Evolutionary conservation across 2,329 filamentous ascomycete species (phyloP).

Genomic region (Diaporthe sp.): DNA sequence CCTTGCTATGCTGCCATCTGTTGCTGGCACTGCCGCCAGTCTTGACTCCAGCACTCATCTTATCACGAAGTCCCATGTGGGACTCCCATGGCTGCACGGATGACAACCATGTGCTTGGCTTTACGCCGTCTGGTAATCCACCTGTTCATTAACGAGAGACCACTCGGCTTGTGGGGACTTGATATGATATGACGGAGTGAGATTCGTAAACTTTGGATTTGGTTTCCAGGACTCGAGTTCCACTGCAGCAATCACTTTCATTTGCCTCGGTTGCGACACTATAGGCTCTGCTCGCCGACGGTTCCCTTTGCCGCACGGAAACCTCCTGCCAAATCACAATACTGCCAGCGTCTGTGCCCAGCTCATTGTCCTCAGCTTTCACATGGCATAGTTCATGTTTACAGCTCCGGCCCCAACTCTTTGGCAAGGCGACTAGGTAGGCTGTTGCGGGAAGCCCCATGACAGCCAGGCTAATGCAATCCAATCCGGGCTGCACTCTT

Average conservation of each 20-base stretch:
- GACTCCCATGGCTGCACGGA: background rate
- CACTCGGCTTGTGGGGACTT: background rate
- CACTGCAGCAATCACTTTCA: constrained; percentile 8
- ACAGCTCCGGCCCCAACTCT: background rate
- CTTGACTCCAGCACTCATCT: background rate
- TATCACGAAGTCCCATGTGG: background rate
- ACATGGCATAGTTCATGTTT: background rate
- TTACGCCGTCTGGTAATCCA: too few species aligned
- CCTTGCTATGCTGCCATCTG: background rate
- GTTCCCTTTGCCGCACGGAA: background rate
- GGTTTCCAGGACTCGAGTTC: constrained; percentile 1
- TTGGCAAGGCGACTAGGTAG: background rate
- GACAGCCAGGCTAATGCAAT: constrained; percentile 5
- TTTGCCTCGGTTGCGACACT: constrained; percentile 7
- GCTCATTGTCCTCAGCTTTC: background rate
- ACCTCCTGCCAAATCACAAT: background rate
- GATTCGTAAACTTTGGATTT: background rate
- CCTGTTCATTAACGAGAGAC: background rate
- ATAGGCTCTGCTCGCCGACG: constrained; percentile 16
- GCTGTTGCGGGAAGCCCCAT: constrained; percentile 9
- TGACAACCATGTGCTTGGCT: background rate
- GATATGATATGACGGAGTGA: background rate
- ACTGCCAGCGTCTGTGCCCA: background rate
- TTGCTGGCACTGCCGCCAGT: background rate
- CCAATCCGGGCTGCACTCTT: background rate